A percentile compares a stretch with the other conserved stretches of the same genome.
phyloP scores from a whole-genome alignment of 106 monocot genomes.

The Dioscorea zingiberensis region DNA sequence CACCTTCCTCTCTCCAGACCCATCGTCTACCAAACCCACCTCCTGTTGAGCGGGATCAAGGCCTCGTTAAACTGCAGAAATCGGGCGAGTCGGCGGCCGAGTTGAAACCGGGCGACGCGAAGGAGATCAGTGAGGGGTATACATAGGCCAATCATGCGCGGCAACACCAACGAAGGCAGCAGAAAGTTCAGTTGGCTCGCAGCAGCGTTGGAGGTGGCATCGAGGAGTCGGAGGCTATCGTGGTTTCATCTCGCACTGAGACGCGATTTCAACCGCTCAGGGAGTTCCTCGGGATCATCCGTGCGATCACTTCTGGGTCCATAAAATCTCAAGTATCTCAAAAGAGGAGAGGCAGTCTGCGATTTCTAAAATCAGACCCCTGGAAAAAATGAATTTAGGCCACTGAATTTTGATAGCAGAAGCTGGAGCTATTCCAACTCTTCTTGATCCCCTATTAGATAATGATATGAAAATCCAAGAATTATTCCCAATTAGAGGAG shows the following conservation, averaged over 20 bases:
- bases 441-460: conserved; percentile 33
- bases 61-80: conserved; percentile 4
- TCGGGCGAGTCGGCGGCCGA: conserved; percentile 66
- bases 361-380: conserved; percentile 57
- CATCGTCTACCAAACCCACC: too few relatives aligned
- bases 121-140: conserved; percentile 78
- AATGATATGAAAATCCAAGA: conserved; percentile 77
- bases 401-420: conserved; percentile 68
- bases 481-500: conserved; percentile 79
- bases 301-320: conserved; percentile 17
- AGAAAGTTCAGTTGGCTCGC: conserved; percentile 6
- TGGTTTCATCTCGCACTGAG: not conserved
- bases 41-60: not conserved
- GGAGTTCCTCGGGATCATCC: conserved; percentile 23
- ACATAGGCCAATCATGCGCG: conserved; percentile 68
- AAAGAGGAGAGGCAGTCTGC: conserved; percentile 48
- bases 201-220: conserved; percentile 17
- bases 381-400: conserved; percentile 73
- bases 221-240: conserved; percentile 8
- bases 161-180: conserved; percentile 15
- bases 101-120: conserved; percentile 32
- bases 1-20: too few relatives aligned
- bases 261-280: conserved; percentile 26
- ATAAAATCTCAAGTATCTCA: conserved; percentile 35
- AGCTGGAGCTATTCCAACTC: conserved; percentile 56